Base-by-base conservation (phyloP, 108 stramenopile genomes). In the Thalassiosira profunda region DNA sequence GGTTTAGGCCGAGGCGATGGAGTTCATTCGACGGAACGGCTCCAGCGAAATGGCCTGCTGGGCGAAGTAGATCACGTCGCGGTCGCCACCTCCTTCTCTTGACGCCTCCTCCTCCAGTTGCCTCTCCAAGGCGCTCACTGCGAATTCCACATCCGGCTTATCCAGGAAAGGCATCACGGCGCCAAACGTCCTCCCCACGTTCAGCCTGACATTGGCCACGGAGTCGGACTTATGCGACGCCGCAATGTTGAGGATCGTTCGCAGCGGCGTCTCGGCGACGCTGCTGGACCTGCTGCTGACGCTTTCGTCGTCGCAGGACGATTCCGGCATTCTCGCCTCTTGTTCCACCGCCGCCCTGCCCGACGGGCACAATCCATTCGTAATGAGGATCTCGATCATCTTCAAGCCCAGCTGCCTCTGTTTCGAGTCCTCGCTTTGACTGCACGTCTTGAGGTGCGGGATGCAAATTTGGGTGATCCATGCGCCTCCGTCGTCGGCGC, bases 181-280 rank as follows among this genome's bases (percentile, higher is more conserved):
- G 5, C 61, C 80, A 44, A 93, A 74, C n/a, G 82, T 71, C 30
- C 87, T 69, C 11, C 92, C 92, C 31, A 96, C 90, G 67, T 93
- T 93, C 45, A 96, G 56, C 20, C 92, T 82, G 40, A 96, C 92
- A 64, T 96, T 96, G 5, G 87, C 88, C 21, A 96, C 85, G 2
- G 44, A 49, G 62, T 96, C 95, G n/a, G 72, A 60, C 7, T 85
- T 66, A n/a, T 87, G 77, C 5, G 86, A 87, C 25, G 83, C 63
- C 20, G 90, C 89, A 43, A 90, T 66, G 23, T 75, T 72, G 10
- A 90, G 85, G 40, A 93, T 77, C 34, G 81, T 83, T 30, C 87
- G 76, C 5, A 82, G n/a, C 0, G 86, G 82, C 3, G 88, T 72
- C 48, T 77, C 84, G 21, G 26, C 29, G 29, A 11, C 41, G 26